Evolutionary conservation across 2,329 filamentous ascomycete species (phyloP), one percentile per base, ranked within the genome.

Genomic region (Decorospora gaudefroyi): DNA sequence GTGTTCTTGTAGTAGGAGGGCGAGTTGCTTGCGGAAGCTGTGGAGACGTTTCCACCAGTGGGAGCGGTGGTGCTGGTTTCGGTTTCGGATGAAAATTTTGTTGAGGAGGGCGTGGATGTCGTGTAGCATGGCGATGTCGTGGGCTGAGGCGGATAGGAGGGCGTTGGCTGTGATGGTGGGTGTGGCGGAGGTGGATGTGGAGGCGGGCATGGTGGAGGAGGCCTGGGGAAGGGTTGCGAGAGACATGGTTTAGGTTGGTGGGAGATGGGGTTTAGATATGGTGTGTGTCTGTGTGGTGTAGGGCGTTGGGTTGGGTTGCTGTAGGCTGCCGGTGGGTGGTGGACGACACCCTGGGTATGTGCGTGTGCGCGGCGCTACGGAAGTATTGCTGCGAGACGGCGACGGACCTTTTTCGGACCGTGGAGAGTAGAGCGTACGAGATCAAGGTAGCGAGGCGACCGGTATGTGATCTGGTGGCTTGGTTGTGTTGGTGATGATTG

Each of bases 21-120:
- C 72, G 6, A 86, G 68, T 43, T 83, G 78, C 32, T 88, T 86
- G 23, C 88, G 83, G 53, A 96, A 78, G 53, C 86, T 78, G 39
- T 79, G 79, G 49, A 96, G 82, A 61, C 75, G 76, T 59, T 83
- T 81, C 83, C 88, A 97, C 92, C 92, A 99, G 64, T 83, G 82
- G 19, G 85, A 81, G 51, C 80, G 78, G 42, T 84, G 84, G 70
- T 97, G 92, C 73, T 97, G 92, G 74, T 96, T 97, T 65, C 85
- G 86, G 75, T 96, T 93, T 61, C 90, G 88, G 67, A 89, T 84
- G 70, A 85, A 82, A 60, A 95, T 81, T 55, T 87, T 80, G 61
- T 86, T 78, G 30, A 96, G 81, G 32, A 91, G 72, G 35, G 79
- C 57, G 61, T 73, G 45, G 62, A 77, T 63, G 44, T 73, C 69